These are phyloP conservation scores for Firmiana major DNA, from an alignment of 345 rosid genomes.

Conservation along the genomic window DNA sequence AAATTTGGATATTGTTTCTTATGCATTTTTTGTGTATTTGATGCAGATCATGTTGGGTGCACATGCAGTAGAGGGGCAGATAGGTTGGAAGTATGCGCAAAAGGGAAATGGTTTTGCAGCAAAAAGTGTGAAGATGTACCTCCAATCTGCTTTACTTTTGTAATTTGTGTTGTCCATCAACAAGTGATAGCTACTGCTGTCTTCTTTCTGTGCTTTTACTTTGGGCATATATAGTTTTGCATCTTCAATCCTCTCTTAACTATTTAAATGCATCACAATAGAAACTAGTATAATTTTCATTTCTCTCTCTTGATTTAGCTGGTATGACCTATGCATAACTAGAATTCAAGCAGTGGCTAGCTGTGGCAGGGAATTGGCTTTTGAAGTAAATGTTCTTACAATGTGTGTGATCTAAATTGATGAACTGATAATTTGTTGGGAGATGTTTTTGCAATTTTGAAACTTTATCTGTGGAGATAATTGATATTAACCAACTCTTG, in stretches of 20 bases:
- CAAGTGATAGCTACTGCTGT: background rate
- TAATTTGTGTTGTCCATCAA: background rate
- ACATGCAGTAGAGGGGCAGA: constrained; percentile 23
- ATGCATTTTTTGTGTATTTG: constrained; percentile 18
- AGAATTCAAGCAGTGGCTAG: background rate
- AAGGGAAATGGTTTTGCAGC: constrained; percentile 64
- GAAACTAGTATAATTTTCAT: background rate
- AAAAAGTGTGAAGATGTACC: constrained; percentile 59
- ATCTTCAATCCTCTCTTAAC: background rate
- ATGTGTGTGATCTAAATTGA: background rate
- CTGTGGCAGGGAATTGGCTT: background rate
- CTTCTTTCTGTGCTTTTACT: background rate
- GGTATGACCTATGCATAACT: background rate
- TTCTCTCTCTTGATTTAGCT: background rate
- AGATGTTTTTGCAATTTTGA: background rate
- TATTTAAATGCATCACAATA: background rate
- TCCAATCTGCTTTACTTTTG: background rate
- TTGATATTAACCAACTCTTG: background rate
- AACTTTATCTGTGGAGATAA: background rate
- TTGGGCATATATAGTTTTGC: background rate
- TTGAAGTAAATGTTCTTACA: background rate
- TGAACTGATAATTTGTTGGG: background rate
- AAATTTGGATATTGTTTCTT: constrained; percentile 19
- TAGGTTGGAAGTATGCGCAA: constrained; percentile 18
- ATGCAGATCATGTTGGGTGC: constrained; percentile 59